These are phyloP conservation scores for Staphylotrichum tortipilum DNA, from an alignment of 495 filamentous ascomycete genomes.

Conservation along the genomic window DNA sequence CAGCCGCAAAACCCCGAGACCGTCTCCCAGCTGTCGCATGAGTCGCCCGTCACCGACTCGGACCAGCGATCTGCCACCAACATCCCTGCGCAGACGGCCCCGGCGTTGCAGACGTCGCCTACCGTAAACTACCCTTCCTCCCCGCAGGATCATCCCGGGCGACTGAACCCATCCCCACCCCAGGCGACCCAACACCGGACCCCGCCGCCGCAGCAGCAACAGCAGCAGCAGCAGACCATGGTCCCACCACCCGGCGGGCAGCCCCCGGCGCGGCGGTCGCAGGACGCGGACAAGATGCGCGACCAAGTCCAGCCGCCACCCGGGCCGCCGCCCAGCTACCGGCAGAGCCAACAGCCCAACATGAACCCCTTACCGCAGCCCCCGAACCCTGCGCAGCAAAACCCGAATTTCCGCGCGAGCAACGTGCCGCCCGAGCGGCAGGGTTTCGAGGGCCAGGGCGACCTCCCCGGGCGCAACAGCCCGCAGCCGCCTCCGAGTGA, in stretches of 20 bases:
- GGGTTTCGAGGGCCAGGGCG: conserved; percentile 31
- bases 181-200: conserved; percentile 22
- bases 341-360: conserved; percentile 39
- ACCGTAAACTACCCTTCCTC: conserved; percentile 27
- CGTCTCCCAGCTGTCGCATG: conserved; percentile 54
- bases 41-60: conserved; percentile 43
- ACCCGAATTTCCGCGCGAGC: conserved; percentile 34
- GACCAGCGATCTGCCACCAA: conserved; percentile 33
- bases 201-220: too few relatives aligned
- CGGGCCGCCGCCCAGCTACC: conserved; percentile 40
- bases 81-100: conserved; percentile 29
- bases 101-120: conserved; percentile 24
- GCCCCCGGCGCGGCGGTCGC: conserved; percentile 37
- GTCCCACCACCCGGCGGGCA: conserved; percentile 39
- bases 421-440: conserved; percentile 26
- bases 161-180: conserved; percentile 20
- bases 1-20: conserved; percentile 45
- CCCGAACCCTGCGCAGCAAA: conserved; percentile 25
- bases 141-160: conserved; percentile 27
- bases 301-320: conserved; percentile 35
- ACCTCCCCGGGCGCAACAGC: conserved; percentile 51
- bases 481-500: conserved; percentile 46
- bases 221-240: conserved; percentile 43
- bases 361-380: conserved; percentile 36
- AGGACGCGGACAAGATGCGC: conserved; percentile 35